A percentile compares a stretch with the other conserved stretches of the same genome.
Evolutionary conservation across 2,329 filamentous ascomycete genomes (phyloP).

Genomic region (Fusarium xylarioides): DNA sequence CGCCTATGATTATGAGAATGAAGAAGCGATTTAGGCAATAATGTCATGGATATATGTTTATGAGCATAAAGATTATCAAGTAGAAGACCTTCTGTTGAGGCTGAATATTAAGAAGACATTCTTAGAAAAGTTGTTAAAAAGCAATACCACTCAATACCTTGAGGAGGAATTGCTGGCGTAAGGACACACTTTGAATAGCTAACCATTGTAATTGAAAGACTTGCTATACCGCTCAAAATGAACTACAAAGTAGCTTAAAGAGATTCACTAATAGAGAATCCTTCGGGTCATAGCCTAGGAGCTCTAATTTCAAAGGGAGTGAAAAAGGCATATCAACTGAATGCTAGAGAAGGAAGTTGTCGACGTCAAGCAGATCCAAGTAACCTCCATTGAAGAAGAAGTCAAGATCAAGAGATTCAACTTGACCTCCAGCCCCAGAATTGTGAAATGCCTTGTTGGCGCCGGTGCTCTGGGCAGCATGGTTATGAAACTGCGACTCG

Average conservation of each 20-base stretch:
- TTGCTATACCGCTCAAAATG: neutral
- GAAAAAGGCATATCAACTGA: neutral
- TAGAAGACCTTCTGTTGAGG: neutral
- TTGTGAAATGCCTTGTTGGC: neutral
- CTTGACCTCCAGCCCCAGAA: neutral
- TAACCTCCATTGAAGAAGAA: conserved; percentile 28
- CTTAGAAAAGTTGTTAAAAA: neutral
- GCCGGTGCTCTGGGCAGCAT: neutral
- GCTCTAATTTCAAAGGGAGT: neutral
- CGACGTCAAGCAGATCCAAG: conserved; percentile 15
- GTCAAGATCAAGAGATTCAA: conserved; percentile 14
- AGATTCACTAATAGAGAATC: neutral
- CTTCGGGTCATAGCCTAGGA: neutral
- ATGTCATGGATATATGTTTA: neutral
- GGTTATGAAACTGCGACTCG: neutral
- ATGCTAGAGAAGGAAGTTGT: conserved; percentile 5
- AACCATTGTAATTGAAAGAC: neutral
- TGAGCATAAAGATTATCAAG: neutral
- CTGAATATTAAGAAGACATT: neutral
- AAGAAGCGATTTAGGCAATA: conserved; percentile 16
- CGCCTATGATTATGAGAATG: conserved; percentile 20
- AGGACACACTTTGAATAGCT: neutral
- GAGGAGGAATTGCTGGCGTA: neutral
- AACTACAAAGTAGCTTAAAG: too few species aligned
- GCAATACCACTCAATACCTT: neutral